phyloP scores from a whole-genome alignment of 2,329 filamentous ascomycete species.

The Dactylonectria macrodidyma region DNA sequence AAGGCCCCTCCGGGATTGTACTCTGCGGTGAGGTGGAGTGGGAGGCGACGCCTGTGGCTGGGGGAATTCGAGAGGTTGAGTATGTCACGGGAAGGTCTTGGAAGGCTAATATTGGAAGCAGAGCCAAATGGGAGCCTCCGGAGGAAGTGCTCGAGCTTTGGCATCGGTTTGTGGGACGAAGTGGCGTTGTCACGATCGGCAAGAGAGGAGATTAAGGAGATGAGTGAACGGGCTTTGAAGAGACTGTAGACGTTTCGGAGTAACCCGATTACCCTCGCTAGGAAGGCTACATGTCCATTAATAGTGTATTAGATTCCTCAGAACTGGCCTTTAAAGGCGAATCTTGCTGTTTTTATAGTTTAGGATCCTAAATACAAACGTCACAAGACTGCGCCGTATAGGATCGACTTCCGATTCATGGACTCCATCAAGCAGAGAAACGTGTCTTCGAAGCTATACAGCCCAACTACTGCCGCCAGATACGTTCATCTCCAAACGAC shows the following conservation, averaged over 20 bases:
- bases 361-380: too few relatives aligned
- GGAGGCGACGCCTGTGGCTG: background rate
- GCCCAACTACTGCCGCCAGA: too few relatives aligned
- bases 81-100: background rate
- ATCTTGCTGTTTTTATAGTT: too few relatives aligned
- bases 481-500: too few relatives aligned
- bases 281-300: background rate
- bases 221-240: background rate
- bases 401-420: too few relatives aligned
- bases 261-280: background rate
- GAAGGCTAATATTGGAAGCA: background rate
- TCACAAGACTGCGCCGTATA: too few relatives aligned
- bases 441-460: too few relatives aligned
- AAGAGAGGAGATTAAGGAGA: background rate
- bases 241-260: background rate
- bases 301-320: too few relatives aligned
- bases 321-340: too few relatives aligned
- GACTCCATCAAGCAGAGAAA: too few relatives aligned
- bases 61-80: background rate
- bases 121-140: background rate
- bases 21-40: background rate
- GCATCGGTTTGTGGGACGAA: background rate
- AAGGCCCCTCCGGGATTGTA: conserved; percentile 10
- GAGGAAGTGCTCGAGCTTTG: background rate
- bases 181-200: background rate